A percentile compares a stretch with the other conserved stretches of the same genome.
phyloP scores from a whole-genome alignment of 129 eudicot species.

The Cynara cardunculus region DNA sequence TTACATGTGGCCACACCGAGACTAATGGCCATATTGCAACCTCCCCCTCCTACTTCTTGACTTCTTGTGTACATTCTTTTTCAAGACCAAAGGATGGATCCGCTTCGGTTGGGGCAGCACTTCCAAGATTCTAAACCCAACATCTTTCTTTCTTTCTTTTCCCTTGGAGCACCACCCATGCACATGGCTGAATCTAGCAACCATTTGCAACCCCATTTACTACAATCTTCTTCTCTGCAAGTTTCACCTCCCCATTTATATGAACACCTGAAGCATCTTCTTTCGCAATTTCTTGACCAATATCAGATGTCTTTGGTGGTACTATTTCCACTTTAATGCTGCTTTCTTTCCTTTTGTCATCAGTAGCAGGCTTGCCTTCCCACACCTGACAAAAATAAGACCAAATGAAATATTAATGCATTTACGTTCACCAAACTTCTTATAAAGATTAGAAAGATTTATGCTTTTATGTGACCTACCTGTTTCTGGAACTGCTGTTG shows the following conservation, averaged over 20 bases:
- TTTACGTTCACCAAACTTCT: neutral
- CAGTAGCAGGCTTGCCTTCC: slow-evolving; percentile 49
- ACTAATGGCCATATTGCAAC: slow-evolving; percentile 20
- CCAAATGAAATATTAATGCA: neutral
- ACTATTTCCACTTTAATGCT: slow-evolving; percentile 25
- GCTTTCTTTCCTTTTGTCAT: slow-evolving; percentile 36
- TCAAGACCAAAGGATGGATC: slow-evolving; percentile 8
- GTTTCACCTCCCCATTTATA: slow-evolving; percentile 33
- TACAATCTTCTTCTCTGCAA: slow-evolving; percentile 23
- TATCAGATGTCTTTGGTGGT: slow-evolving; percentile 33
- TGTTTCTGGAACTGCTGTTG: slow-evolving; percentile 68
- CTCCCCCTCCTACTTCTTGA: neutral
- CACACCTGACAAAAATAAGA: slow-evolving; percentile 24
- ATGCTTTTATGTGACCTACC: slow-evolving; percentile 14
- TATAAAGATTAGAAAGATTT: neutral
- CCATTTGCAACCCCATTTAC: slow-evolving; percentile 49
- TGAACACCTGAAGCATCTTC: slow-evolving; percentile 23
- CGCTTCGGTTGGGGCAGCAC: slow-evolving; percentile 11
- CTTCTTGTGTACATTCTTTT: slow-evolving; percentile 4
- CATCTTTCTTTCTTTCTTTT: neutral
- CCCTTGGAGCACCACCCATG: slow-evolving; percentile 16
- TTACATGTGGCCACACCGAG: neutral
- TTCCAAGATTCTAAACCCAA: neutral
- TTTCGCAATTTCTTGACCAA: slow-evolving; percentile 22
- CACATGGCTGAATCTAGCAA: slow-evolving; percentile 27